Evolutionary conservation across 768 basidiomycete species (phyloP).

Genomic region (Saitozyma sp.): DNA sequence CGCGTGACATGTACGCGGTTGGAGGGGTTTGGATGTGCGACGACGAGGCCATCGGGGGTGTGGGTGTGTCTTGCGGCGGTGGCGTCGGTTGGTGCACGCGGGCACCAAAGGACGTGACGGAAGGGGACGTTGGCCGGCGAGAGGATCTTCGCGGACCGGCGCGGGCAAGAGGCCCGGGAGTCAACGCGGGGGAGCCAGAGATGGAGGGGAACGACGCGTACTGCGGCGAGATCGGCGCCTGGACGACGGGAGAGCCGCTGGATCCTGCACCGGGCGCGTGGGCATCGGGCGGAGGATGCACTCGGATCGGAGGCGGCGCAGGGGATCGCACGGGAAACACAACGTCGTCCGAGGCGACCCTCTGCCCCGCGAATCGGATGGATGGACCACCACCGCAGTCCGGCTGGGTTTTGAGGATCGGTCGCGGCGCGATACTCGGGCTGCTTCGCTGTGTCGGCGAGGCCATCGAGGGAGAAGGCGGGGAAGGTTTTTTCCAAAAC

Average conservation of each 20-base stretch:
- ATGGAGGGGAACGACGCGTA: conserved; percentile 2
- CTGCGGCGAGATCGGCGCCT: background rate
- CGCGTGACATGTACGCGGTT: conserved; percentile 38
- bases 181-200: conserved; percentile 1
- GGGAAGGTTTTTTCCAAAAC: conserved; percentile 20
- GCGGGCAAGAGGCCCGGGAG: background rate
- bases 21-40: conserved; percentile 44
- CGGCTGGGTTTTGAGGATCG: conserved; percentile 21
- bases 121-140: conserved; percentile 36
- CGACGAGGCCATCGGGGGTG: conserved; percentile 23
- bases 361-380: conserved; percentile 19
- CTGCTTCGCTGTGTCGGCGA: background rate
- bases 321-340: background rate
- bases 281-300: background rate
- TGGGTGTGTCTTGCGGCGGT: background rate
- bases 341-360: conserved; percentile 3
- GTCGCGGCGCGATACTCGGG: conserved; percentile 12
- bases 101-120: conserved; percentile 36
- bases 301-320: background rate
- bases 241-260: conserved; percentile 4
- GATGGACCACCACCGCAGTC: conserved; percentile 11
- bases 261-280: background rate
- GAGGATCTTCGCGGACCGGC: conserved; percentile 9
- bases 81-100: conserved; percentile 11
- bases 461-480: background rate